Base-by-base conservation (phyloP, 495 filamentous ascomycete species). In the Articulospora tetracladia region DNA sequence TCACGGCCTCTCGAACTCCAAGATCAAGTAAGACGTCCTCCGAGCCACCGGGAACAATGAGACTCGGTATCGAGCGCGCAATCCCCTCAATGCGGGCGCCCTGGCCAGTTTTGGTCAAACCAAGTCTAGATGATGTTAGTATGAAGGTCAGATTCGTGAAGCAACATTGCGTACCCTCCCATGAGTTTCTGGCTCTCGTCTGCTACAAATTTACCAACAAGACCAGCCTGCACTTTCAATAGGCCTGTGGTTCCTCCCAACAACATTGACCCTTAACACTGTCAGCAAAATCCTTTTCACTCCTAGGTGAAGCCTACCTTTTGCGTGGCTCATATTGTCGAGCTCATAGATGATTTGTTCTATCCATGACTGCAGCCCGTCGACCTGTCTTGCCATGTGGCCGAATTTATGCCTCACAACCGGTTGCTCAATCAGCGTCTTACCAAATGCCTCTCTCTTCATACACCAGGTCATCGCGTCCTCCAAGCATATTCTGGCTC, bases 21-120 rank as follows among this genome's bases (percentile, higher is more conserved):
- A 98, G 73, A 76, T 98, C 93, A 62, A 97, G 76, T 91, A 98
- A 96, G 58, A 98, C 97, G 79, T 98, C 93, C 76, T 98, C 93
- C 69, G 85, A 90, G 30, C 93, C 93, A 55, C 61, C 61, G 1
- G 93, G 93, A 63, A 98, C 97, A 51, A 93, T 91, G 68, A 97
- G 96, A 19, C 92, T 93, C 59, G 92, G 79, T 12, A 97, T 92
- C 73, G 96, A 91, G 59, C 93, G 79, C 70, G 97, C 96, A 64
- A 97, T 76, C 30, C 92, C 75, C 81, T 98, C 93, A 56, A 98
- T 84, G 84, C 97, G 97, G 41, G 84, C 92, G 58, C 93, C 93
- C 76, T 97, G 92, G 20, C 93, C 93, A 60, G 93, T 93, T 57
- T 92, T 85, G 59, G 87, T 92, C 77, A 97, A 97, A 63, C 90